Conservation (phyloP, 2,329 filamentous ascomycete genomes). For the Massarina eburnea region DNA sequence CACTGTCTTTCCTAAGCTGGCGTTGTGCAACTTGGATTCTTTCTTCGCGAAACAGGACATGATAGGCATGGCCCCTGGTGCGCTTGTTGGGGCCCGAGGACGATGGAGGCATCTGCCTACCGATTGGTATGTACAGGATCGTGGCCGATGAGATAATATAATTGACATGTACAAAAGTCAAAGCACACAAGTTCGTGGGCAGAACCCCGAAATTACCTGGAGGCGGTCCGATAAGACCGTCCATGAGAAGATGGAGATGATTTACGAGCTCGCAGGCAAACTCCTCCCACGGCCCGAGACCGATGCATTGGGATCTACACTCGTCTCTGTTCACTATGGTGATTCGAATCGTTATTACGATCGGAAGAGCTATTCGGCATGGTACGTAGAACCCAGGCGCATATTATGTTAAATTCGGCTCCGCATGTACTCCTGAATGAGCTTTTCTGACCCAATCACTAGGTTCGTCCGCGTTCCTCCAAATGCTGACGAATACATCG, state of each 20-base stretch:
- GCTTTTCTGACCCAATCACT: too few relatives aligned
- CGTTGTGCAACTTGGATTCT: conserved; percentile 15
- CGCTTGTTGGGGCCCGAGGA: not conserved
- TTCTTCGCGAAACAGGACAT: not conserved
- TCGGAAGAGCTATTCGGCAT: not conserved
- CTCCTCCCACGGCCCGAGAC: not conserved
- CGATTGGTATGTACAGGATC: not conserved
- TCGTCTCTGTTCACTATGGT: conserved; percentile 6
- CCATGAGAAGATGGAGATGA: conserved; percentile 13
- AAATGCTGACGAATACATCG: not conserved
- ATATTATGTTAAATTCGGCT: not conserved
- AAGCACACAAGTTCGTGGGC: not conserved
- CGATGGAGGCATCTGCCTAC: conserved; percentile 1
- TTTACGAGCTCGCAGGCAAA: conserved; percentile 12
- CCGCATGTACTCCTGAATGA: too few relatives aligned
- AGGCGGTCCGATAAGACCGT: conserved; percentile 4
- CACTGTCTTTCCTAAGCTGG: conserved; percentile 16
- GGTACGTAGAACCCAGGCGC: conserved; percentile 2
- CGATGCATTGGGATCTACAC: not conserved
- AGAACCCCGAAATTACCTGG: conserved; percentile 9
- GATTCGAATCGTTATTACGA: not conserved
- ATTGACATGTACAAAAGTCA: not conserved
- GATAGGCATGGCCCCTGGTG: not conserved
- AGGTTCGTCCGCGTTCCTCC: not conserved
- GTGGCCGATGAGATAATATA: not conserved